Conservation (phyloP, 2,329 filamentous ascomycete genomes). For the Calonectria henricotiae region DNA sequence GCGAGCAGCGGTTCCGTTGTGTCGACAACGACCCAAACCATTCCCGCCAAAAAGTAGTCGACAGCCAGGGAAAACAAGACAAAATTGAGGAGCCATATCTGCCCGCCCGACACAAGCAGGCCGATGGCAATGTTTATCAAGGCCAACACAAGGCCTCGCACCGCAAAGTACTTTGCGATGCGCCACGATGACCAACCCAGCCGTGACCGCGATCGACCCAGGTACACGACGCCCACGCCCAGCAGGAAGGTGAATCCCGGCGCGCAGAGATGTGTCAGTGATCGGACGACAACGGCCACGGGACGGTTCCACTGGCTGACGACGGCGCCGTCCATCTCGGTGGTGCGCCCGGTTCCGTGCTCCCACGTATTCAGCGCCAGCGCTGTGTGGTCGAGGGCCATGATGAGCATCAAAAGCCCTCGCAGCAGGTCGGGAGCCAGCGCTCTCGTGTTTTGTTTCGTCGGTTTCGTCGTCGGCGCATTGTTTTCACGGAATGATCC, state of each 20-base stretch:
- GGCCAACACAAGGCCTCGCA: constrained; percentile 59
- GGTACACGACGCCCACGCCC: constrained; percentile 64
- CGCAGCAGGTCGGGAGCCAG: constrained; percentile 64
- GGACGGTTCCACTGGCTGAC: constrained; percentile 60
- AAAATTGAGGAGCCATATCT: constrained; percentile 62
- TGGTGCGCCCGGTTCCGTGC: constrained; percentile 59
- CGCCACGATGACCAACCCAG: constrained; percentile 59
- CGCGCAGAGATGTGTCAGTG: constrained; percentile 64
- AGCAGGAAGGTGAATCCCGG: constrained; percentile 65
- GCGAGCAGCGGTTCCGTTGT: constrained; percentile 58
- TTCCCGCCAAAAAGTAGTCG: constrained; percentile 63
- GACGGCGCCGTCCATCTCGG: constrained; percentile 58
- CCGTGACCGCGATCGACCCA: constrained; percentile 60
- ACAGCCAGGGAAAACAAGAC: constrained; percentile 64
- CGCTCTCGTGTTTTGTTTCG: constrained; percentile 53
- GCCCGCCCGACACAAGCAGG: constrained; percentile 54
- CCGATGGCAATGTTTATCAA: constrained; percentile 56
- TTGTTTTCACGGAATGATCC: constrained; percentile 30
- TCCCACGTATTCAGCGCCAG: constrained; percentile 61
- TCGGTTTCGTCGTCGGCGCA: constrained; percentile 29
- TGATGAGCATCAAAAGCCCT: constrained; percentile 63
- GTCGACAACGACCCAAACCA: constrained; percentile 60
- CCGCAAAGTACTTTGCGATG: constrained; percentile 60
- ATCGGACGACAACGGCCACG: constrained; percentile 60
- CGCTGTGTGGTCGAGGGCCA: constrained; percentile 64